Conservation (phyloP, 352 stramenopile genomes). For the Globisporangium recalcitrans region DNA sequence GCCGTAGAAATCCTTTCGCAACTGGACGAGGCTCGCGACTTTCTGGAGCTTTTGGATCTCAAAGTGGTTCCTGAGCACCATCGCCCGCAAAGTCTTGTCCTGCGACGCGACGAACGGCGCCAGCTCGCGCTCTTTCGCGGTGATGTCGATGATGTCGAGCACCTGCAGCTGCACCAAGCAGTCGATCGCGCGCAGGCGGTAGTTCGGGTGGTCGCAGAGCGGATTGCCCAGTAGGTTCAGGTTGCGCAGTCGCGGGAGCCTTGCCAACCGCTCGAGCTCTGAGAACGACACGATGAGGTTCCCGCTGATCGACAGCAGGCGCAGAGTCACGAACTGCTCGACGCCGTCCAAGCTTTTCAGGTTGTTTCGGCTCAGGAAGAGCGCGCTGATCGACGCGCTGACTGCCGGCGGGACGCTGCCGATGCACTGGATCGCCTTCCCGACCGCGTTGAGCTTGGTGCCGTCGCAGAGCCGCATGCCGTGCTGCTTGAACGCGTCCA, state of each 20-base stretch:
- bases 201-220: conserved; percentile 68
- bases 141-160: conserved; percentile 58
- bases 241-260: conserved; percentile 43
- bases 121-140: conserved; percentile 46
- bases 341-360: conserved; percentile 40
- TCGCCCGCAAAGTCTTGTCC: conserved; percentile 39
- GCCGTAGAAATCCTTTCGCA: conserved; percentile 61
- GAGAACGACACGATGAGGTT: conserved; percentile 47
- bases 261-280: conserved; percentile 33
- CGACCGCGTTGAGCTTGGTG: conserved; percentile 66
- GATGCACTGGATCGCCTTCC: conserved; percentile 47
- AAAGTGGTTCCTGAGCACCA: conserved; percentile 63
- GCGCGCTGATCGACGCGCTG: conserved; percentile 36
- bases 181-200: conserved; percentile 55
- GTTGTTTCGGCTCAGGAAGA: conserved; percentile 84
- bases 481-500: conserved; percentile 67
- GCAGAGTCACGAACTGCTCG: conserved; percentile 55
- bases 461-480: conserved; percentile 66
- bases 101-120: conserved; percentile 47
- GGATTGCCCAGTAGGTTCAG: conserved; percentile 74
- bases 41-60: conserved; percentile 67
- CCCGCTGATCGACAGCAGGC: conserved; percentile 56
- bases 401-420: conserved; percentile 44
- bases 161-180: conserved; percentile 39
- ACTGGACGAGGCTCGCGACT: conserved; percentile 34